phyloP scores from a whole-genome alignment of 305 asterid species.

The Euphrasia arctica region DNA sequence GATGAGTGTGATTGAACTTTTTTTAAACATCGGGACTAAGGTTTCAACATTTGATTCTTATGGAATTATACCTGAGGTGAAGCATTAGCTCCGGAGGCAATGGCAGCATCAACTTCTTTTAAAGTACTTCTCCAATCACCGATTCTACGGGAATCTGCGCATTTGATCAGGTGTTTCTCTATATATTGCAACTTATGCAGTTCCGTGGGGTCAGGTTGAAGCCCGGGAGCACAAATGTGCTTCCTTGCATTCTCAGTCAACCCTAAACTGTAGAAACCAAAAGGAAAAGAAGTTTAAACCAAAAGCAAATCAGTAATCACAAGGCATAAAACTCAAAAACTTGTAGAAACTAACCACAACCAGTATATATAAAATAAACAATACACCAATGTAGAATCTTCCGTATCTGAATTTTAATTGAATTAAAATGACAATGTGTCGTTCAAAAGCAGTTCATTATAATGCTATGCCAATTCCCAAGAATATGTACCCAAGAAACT shows the following conservation, averaged over 20 bases:
- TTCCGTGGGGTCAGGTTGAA: slow-evolving; percentile 53
- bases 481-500: slow-evolving; percentile 21
- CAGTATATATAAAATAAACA: neutral
- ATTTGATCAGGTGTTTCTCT: slow-evolving; percentile 64
- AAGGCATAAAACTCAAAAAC: slow-evolving; percentile 10
- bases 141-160: slow-evolving; percentile 57
- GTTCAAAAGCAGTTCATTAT: neutral
- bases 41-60: neutral
- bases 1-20: slow-evolving; percentile 12
- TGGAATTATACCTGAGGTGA: slow-evolving; percentile 62
- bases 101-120: slow-evolving; percentile 76
- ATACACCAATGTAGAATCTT: neutral
- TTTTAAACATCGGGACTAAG: neutral
- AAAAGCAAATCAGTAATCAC: neutral
- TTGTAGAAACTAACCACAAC: too few relatives aligned
- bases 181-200: slow-evolving; percentile 61
- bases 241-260: slow-evolving; percentile 75
- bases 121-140: slow-evolving; percentile 70
- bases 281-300: slow-evolving; percentile 36
- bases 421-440: slow-evolving; percentile 14
- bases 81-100: slow-evolving; percentile 75
- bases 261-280: slow-evolving; percentile 68
- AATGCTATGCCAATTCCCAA: slow-evolving; percentile 10
- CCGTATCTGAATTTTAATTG: neutral
- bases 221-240: slow-evolving; percentile 71